Evolutionary conservation across 2,329 filamentous ascomycete genomes (phyloP), one percentile per base, ranked within the genome.

Genomic region (Huntiella bhutanensis): DNA sequence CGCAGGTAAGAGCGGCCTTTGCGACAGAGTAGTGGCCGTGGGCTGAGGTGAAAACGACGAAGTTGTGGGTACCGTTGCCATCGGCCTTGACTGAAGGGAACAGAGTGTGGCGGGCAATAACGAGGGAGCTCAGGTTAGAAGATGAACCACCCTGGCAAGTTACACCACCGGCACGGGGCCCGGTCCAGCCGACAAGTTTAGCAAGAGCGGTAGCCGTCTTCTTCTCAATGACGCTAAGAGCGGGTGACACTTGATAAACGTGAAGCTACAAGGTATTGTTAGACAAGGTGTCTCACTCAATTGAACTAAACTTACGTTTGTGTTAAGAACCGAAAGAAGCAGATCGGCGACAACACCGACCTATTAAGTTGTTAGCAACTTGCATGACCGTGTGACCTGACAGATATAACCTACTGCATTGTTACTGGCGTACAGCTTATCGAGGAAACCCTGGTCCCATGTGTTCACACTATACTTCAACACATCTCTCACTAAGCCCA

Each of bases 381-480:
- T 12, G 17, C 33, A 34, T 34, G 10, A 33, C 12, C 11, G 10
- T 19, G 17, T 41, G n/a, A 15, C n/a, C 5, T 19, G 17, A 12
- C 41, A 4, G 33, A 5, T 2, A 6, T 13, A 12, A 62, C 71
- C 50, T 57, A 80, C 78, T 37, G 88, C 80, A 57, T 91, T 91
- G 35, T 84, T 92, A 52, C 80, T 80, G n/a, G 82, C 76, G 61
- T 95, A 96, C 13, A 96, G 68, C 64, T 98, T 96, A 63, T 95
- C 87, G 57, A 96, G 64, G 62, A 96, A 98, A 8, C 88, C 88
- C 62, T 94, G 87, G 57, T 93, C 82, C 83, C 87, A 96, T n/a
- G 88, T 95, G 63, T 98, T 98, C 57, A 96, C 88, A 56, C 82
- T 91, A 61, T 92, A 86, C 52, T 74, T 70, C 37, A 96, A 68